Evolutionary conservation across 1,284 basidiomycete genomes (phyloP).

Genomic region (Grifola frondosa): DNA sequence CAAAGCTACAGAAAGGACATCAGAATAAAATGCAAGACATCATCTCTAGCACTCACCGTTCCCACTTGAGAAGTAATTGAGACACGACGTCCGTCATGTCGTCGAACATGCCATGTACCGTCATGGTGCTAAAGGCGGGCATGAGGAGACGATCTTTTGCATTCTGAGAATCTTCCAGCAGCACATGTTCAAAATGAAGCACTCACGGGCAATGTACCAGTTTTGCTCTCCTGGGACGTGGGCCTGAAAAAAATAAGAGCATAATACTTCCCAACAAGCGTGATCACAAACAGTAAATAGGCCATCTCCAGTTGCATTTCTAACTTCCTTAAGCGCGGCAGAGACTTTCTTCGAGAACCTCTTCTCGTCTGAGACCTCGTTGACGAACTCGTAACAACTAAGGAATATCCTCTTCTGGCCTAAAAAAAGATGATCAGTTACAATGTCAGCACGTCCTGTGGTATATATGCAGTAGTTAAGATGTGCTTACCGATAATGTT

Average conservation of each 20-base stretch:
- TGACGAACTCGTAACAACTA: conserved; percentile 37
- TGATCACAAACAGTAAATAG: conserved; percentile 36
- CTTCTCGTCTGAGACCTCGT: conserved; percentile 46
- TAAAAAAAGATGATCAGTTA: conserved; percentile 7
- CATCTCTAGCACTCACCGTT: conserved; percentile 30
- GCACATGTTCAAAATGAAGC: background rate
- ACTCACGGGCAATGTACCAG: conserved; percentile 47
- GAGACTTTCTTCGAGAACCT: conserved; percentile 42
- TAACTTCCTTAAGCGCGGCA: conserved; percentile 36
- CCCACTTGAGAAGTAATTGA: conserved; percentile 48
- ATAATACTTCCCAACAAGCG: background rate
- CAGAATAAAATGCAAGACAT: background rate
- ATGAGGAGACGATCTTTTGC: conserved; percentile 47
- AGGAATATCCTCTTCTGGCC: conserved; percentile 33
- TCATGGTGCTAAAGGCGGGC: conserved; percentile 48
- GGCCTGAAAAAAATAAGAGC: background rate
- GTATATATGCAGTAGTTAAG: background rate
- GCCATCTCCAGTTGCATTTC: conserved; percentile 45
- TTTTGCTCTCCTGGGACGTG: conserved; percentile 41
- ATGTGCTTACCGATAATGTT: conserved; percentile 39
- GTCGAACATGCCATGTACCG: conserved; percentile 46
- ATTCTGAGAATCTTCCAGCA: background rate
- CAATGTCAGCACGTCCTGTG: background rate
- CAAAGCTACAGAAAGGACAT: conserved; percentile 35
- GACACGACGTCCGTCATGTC: conserved; percentile 48